Conservation (phyloP, 176 grass and related monocot genomes). For the Oryza punctata region DNA sequence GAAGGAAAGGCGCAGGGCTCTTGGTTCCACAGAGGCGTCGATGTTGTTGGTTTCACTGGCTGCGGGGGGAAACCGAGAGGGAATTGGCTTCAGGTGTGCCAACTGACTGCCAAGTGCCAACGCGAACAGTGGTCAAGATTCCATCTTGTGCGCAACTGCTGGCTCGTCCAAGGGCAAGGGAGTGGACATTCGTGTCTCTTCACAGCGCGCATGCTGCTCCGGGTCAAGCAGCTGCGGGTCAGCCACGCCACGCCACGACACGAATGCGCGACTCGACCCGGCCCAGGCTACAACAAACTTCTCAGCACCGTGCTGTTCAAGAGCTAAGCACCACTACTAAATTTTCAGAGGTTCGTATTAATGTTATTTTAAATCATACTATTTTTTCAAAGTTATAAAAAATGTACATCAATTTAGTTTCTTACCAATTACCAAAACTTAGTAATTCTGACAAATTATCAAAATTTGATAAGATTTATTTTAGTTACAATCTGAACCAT, state of each 20-base stretch:
- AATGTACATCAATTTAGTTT: no score
- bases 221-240: background rate
- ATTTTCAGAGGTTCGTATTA: no score
- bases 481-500: no score
- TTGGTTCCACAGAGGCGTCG: constrained; percentile 28
- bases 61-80: constrained; percentile 1
- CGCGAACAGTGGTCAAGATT: constrained; percentile 28
- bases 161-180: background rate
- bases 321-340: no score
- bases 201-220: background rate
- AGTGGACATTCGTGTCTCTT: background rate
- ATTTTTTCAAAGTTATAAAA: no score
- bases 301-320: no score
- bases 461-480: no score
- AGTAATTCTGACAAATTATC: no score
- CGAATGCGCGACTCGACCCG: background rate
- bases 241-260: background rate
- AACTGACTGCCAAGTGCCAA: background rate
- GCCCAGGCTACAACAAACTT: no score
- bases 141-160: background rate
- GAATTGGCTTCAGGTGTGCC: constrained; percentile 32
- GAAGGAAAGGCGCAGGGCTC: background rate
- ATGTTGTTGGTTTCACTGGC: background rate
- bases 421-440: no score
- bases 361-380: no score